A percentile compares a stretch with the other conserved stretches of the same genome.
Evolutionary conservation across 192 early-diverging fungal genomes (phyloP).

Genomic region (Rhizophagus clarus): DNA sequence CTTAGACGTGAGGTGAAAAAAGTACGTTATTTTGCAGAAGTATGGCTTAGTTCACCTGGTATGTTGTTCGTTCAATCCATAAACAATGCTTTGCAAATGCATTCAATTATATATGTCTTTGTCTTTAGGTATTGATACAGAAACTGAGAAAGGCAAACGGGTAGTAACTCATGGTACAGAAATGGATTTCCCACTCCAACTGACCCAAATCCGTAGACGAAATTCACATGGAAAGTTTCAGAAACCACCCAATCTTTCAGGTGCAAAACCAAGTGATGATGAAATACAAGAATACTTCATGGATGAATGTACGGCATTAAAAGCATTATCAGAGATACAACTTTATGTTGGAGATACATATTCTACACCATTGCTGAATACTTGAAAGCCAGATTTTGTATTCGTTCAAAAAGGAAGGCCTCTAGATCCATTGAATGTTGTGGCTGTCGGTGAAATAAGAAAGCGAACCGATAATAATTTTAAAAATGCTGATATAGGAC

Average conservation of each 20-base stretch:
- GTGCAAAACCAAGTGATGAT: not conserved
- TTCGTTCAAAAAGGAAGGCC: not conserved
- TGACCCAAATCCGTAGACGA: not conserved
- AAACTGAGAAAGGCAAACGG: constrained; percentile 15
- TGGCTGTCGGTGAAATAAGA: constrained; percentile 1
- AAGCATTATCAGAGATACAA: not conserved
- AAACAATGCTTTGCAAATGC: no score
- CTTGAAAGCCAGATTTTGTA: constrained; percentile 27
- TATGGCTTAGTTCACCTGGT: no score
- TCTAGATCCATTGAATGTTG: constrained; percentile 16
- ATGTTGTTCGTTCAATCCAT: no score
- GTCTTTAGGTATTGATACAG: not conserved
- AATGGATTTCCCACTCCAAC: not conserved
- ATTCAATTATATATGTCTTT: not conserved
- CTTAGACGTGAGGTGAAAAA: no score
- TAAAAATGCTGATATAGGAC: constrained; percentile 20
- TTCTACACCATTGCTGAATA: not conserved
- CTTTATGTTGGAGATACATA: constrained; percentile 6
- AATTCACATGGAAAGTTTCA: not conserved
- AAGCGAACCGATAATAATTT: not conserved
- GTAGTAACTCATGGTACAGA: not conserved
- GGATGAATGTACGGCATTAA: not conserved
- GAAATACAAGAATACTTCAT: constrained; percentile 26
- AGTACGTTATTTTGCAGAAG: no score
- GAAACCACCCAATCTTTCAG: not conserved